phyloP scores from a whole-genome alignment of 441 rosid species.

The Eruca vesicaria region DNA sequence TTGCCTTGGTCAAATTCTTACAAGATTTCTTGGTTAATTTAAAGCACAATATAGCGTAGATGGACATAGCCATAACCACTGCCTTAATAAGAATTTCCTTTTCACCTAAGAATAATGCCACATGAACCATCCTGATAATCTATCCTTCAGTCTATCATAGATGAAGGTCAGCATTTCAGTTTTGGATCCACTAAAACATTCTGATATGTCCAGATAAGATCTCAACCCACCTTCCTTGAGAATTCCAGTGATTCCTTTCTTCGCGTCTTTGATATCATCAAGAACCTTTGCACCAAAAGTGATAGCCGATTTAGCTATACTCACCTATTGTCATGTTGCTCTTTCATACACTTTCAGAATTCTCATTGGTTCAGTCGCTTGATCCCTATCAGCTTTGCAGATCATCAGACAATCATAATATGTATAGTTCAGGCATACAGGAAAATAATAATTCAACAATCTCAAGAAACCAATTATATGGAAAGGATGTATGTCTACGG shows the following conservation, averaged over 20 bases:
- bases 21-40: not conserved
- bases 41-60: not conserved
- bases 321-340: not conserved
- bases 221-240: too few relatives aligned
- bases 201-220: too few relatives aligned
- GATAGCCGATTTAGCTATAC: not conserved
- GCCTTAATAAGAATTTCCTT: not conserved
- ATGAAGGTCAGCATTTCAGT: too few relatives aligned
- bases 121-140: not conserved
- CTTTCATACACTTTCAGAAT: not conserved
- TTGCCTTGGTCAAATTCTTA: not conserved
- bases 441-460: not conserved
- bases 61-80: not conserved
- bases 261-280: not conserved
- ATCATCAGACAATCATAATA: not conserved
- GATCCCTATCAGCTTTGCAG: too few relatives aligned
- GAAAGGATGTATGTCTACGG: not conserved
- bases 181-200: too few relatives aligned
- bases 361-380: not conserved
- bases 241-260: not conserved
- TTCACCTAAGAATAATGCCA: not conserved
- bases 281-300: not conserved
- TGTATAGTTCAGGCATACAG: not conserved
- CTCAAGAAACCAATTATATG: not conserved
- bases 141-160: too few relatives aligned